A percentile compares a stretch with the other conserved stretches of the same genome.
These are phyloP conservation scores for Azolla pinnata DNA, from an alignment of 75 land plant genomes.

Conservation along the genomic window DNA sequence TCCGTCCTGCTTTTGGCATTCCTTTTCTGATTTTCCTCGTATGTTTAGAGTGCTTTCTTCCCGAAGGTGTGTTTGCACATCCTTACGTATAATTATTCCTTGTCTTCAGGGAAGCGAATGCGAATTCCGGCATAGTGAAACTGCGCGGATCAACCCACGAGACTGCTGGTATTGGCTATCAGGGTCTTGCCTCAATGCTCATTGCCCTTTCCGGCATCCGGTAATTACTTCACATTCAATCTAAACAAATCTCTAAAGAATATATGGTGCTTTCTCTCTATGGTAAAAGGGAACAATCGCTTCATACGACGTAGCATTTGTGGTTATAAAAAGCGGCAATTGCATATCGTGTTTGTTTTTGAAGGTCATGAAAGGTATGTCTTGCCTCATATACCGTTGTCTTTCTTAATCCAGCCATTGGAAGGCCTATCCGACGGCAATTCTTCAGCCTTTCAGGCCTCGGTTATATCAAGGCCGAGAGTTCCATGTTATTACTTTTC, in stretches of 20 bases:
- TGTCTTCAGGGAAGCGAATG: conserved; percentile 50
- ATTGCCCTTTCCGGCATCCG: conserved; percentile 71
- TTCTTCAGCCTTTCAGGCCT: conserved; percentile 3
- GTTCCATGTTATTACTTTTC: conserved; percentile 61
- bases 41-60: not conserved
- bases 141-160: conserved; percentile 70
- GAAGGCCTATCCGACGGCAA: conserved; percentile 40
- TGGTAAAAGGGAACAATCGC: not conserved
- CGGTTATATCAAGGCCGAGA: conserved; percentile 31
- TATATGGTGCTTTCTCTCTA: not conserved
- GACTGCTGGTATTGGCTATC: conserved; percentile 84
- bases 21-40: not conserved
- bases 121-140: conserved; percentile 79
- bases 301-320: not conserved
- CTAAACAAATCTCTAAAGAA: not conserved
- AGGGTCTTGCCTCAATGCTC: conserved; percentile 57
- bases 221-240: conserved; percentile 18
- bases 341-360: not conserved
- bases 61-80: not conserved
- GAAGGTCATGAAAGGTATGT: not conserved
- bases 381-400: too few relatives aligned
- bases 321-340: not conserved
- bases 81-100: not conserved
- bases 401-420: conserved; percentile 36
- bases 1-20: not conserved